Evolutionary conservation across 306 rosid genomes (phyloP), one percentile per base, ranked within the genome.

Genomic region (Prunus salicina): DNA sequence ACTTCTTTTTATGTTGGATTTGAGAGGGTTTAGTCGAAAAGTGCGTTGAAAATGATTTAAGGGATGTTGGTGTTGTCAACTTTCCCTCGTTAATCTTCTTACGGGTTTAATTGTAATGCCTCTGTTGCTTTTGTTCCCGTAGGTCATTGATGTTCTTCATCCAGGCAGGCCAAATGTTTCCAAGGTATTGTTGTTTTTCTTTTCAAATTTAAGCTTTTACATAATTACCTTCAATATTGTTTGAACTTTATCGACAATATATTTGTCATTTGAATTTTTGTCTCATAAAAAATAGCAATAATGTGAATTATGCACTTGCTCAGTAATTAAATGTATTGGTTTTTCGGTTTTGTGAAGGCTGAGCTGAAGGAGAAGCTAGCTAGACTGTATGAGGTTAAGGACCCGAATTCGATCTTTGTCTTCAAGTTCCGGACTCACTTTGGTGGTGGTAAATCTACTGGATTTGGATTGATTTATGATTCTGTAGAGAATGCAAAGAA

Each of bases 391-490:
- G 97, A 92, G 1, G 97, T 89, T 49, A 95, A 90, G 83, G 97
- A 95, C 82, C 77, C 94, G 0, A 95, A 90, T 55, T 53, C 96
- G 0, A 92, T 95, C 32, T 95, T 95, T 47, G 97, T 92, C 38
- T 95, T 90, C 88, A 88, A 90, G 82, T 95, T 95, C 86, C 76
- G 95, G 28, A 95, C 98, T 19, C 89, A 95, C 79, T 95, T 95
- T 80, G 98, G 98, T 69, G 98, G 98, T 75, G 97, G 98, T 6
- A 95, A 95, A 83, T 90, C 97, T 3, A 92, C 96, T 11, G 98
- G 97, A 8, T 95, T 92, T 58, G 98, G 98, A 24, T 86, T 95
- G 89, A 95, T 95, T 41, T 95, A 95, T 52, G 98, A 95, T 57
- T 79, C 98, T 0, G 93, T 92, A 22, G 98, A 95, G 18, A 90